Percentiles rank a stretch among this genome's conserved stretches.
These are phyloP conservation scores for Ramaria sp. DNA, from an alignment of 768 basidiomycete species.

Conservation along the genomic window DNA sequence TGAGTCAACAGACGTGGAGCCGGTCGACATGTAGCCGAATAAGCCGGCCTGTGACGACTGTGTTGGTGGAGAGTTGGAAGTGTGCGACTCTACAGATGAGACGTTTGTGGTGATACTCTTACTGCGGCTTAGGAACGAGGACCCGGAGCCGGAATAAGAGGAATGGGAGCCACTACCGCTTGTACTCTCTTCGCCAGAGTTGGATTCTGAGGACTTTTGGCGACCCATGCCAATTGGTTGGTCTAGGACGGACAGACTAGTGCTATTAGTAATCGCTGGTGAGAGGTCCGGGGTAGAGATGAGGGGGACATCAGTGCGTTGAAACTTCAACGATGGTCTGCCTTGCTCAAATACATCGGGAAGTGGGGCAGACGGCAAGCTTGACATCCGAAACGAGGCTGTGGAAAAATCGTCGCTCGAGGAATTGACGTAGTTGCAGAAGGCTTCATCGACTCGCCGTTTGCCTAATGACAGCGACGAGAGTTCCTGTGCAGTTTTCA, in stretches of 20 bases:
- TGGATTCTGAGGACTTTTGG: background rate
- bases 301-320: background rate
- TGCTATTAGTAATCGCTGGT: background rate
- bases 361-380: background rate
- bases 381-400: too few relatives aligned
- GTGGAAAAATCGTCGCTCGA: too few relatives aligned
- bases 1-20: background rate
- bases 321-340: background rate
- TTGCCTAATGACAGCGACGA: slow-evolving; percentile 24
- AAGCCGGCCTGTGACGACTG: background rate
- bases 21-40: background rate
- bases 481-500: background rate
- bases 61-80: background rate
- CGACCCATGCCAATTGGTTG: background rate
- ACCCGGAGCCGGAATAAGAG: background rate
- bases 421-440: too few relatives aligned
- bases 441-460: slow-evolving; percentile 46
- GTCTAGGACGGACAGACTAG: background rate
- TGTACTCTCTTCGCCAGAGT: background rate
- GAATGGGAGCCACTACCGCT: background rate
- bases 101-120: background rate
- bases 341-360: background rate
- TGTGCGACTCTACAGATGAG: background rate
- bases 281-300: background rate
- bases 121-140: background rate